Percentiles rank a stretch among this genome's conserved stretches.
Conservation (phyloP, 2,329 filamentous ascomycete species). For the Hypoxylon sp. region DNA sequence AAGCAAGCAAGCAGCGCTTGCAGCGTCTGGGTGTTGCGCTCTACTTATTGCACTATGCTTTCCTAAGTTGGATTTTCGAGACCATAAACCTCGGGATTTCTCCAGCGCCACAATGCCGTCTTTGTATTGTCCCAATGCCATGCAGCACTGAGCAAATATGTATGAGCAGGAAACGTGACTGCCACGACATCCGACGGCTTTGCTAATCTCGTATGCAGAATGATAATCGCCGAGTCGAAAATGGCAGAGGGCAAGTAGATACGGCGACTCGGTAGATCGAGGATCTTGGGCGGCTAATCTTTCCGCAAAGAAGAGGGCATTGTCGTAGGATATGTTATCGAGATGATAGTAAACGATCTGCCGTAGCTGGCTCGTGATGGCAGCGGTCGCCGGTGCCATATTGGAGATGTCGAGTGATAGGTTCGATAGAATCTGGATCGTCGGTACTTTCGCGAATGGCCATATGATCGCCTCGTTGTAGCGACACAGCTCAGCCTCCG, state of each 20-base stretch:
- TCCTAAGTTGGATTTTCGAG: slow-evolving; percentile 77
- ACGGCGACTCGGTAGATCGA: slow-evolving; percentile 79
- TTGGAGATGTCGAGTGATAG: slow-evolving; percentile 28
- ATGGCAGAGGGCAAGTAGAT: slow-evolving; percentile 86
- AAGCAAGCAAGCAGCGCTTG: slow-evolving; percentile 82
- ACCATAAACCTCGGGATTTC: slow-evolving; percentile 80
- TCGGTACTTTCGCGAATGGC: slow-evolving; percentile 43
- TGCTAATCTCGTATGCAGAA: slow-evolving; percentile 85
- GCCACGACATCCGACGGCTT: slow-evolving; percentile 73
- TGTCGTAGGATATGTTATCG: slow-evolving; percentile 88
- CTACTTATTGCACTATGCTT: slow-evolving; percentile 81
- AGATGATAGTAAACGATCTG: slow-evolving; percentile 75
- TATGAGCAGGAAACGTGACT: slow-evolving; percentile 87
- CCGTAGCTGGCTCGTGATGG: slow-evolving; percentile 62
- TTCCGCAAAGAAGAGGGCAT: slow-evolving; percentile 92
- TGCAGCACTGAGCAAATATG: slow-evolving; percentile 88
- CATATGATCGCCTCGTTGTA: slow-evolving; percentile 45
- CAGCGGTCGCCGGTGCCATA: slow-evolving; percentile 63
- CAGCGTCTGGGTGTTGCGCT: slow-evolving; percentile 80
- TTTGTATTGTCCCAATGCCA: slow-evolving; percentile 78
- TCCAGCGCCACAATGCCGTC: slow-evolving; percentile 88
- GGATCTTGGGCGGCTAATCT: slow-evolving; percentile 85
- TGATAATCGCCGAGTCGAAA: slow-evolving; percentile 83
- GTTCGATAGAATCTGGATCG: slow-evolving; percentile 22
- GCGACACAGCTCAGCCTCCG: slow-evolving; percentile 12